Conservation (phyloP, 1,284 basidiomycete genomes). For the Apiotrichum porosum region DNA sequence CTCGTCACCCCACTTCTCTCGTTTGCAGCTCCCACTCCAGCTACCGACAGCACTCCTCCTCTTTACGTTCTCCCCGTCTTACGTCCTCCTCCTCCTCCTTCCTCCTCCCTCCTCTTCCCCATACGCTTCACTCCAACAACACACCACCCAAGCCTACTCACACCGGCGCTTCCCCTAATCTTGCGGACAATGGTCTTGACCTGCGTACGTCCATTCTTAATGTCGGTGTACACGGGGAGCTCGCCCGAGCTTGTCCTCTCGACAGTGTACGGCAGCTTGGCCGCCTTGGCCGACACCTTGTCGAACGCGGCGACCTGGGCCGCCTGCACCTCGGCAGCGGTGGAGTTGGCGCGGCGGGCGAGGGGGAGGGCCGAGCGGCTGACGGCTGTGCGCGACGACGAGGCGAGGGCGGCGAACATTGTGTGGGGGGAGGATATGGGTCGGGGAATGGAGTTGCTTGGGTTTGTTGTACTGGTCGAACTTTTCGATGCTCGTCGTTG, state of each 20-base stretch:
- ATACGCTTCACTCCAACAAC: not conserved
- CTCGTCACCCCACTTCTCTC: too few relatives aligned
- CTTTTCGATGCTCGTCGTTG: too few relatives aligned
- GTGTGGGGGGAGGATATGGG: slow-evolving; percentile 5
- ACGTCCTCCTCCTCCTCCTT: not conserved
- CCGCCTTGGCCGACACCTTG: not conserved
- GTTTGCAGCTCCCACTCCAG: too few relatives aligned
- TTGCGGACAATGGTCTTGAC: slow-evolving; percentile 28
- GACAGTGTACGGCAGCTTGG: slow-evolving; percentile 13
- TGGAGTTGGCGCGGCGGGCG: not conserved
- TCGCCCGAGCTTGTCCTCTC: slow-evolving; percentile 18
- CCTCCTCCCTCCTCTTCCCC: not conserved
- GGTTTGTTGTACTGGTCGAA: too few relatives aligned
- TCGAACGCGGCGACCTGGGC: too few relatives aligned
- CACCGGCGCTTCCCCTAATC: slow-evolving; percentile 8
- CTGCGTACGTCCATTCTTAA: slow-evolving; percentile 27
- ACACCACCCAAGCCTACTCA: too few relatives aligned
- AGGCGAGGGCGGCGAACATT: slow-evolving; percentile 16
- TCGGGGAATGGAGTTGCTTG: too few relatives aligned
- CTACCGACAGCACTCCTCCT: too few relatives aligned
- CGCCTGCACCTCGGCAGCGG: not conserved
- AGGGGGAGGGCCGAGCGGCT: not conserved
- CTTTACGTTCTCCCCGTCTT: too few relatives aligned
- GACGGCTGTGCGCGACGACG: not conserved
- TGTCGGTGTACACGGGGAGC: slow-evolving; percentile 38